Evolutionary conservation across 2,329 filamentous ascomycete species (phyloP), one percentile per base, ranked within the genome.

Genomic region (Nemania sp.): DNA sequence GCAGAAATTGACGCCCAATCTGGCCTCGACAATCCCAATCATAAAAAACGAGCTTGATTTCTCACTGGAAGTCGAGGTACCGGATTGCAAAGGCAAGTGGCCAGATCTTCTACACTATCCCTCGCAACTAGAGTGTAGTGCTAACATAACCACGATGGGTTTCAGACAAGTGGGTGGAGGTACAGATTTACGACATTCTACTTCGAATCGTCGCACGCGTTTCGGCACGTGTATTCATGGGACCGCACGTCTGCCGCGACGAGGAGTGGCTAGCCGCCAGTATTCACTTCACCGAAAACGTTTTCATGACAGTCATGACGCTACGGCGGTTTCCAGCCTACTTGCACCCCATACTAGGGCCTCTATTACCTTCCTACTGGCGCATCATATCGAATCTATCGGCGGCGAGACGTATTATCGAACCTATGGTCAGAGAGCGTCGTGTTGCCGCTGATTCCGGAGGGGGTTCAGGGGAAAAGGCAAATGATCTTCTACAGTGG

Each of bases 211-310:
- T 83, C 32, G 76, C 79, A 10, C 78, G 81, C 18, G 72, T 82
- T 5, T 80, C 80, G 1, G 78, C 79, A 0, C 77, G 81, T 20
- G 75, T 84, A 80, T 83, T 59, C 76, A 80, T 32, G 81, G 82
- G 20, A 73, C 77, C 3, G 66, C 70, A 5, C 70, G 81, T 6
- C 13, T 79, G 78, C 59, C 75, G 76, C 26, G 80, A 82, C 64
- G 72, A 78, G 62, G 72, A 77, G 61, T 84, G 82, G 81, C 72
- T 82, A 18, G 64, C 75, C 0, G 74, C 77, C 2, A 71, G 76
- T 41, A 77, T 74, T 18, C 65, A 57, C 5, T 66, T 35, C 18
- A 51, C 38, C 1, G 11, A n/a, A 13, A 61, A 60, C 11, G 24
- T 35, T 1, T 47, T 18, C 5, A 26, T 5, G 5, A 10, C 18